Evolutionary conservation across 345 rosid species (phyloP), one percentile per base, ranked within the genome.

Genomic region (Dimocarpus longan): DNA sequence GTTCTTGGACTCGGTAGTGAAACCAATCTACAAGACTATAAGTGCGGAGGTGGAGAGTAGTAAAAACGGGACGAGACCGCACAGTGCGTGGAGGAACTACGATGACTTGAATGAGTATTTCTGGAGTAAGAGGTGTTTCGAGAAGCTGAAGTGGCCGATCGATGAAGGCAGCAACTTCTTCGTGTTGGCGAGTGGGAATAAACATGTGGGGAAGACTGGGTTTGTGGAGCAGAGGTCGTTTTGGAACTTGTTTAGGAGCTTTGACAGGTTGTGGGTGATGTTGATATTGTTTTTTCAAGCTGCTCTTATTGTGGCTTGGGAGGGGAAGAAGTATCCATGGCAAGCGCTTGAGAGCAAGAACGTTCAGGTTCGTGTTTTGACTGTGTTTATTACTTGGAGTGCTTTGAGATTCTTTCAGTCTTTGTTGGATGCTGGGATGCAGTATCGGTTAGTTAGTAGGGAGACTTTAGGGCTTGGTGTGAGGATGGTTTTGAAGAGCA

Each of bases 61-160:
- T 70, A 82, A 79, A 82, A 93, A 95, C 8, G 98, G 99, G 79
- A 92, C 98, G n/a, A 91, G 90, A n/a, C 99, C 99, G 5, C 99
- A 95, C 68, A 78, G 85, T 16, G 93, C 95, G 4, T 95, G 99
- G 99, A 83, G 99, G 86, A 93, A 95, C 62, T 95, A 95, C 68
- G 99, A 93, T 56, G 99, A 95, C 77, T 76, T 95, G 66, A 95
- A 95, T 26, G 99, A 95, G 94, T 95, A 95, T 76, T 95, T 95
- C 76, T 95, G 99, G 99, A 91, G 91, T 11, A 92, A 77, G 87
- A 89, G 98, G 86, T 95, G 97, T 59, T 92, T 95, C 74, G 83
- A 89, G 78, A 93, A 90, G 76, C 82, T 95, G 76, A 95, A 90
- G 79, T 95, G 99, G 99, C 99, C 97, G 42, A 83, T 93, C 68